A percentile compares a stretch with the other conserved stretches of the same genome.
These are phyloP conservation scores for Eucalyptus erythrocorys DNA, from an alignment of 345 rosid species.

Conservation along the genomic window DNA sequence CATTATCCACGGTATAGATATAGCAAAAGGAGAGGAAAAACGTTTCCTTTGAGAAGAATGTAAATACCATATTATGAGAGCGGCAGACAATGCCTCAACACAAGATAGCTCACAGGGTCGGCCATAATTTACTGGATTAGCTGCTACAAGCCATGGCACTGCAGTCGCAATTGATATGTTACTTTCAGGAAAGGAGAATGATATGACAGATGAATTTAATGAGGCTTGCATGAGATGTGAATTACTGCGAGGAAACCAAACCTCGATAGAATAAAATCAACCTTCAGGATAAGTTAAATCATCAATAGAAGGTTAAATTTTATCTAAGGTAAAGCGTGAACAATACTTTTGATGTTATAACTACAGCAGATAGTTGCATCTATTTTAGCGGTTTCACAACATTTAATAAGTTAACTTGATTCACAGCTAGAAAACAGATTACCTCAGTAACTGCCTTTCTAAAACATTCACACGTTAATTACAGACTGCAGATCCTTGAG, in stretches of 20 bases:
- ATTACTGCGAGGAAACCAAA: background rate
- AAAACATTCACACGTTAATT: background rate
- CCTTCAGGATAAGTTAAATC: background rate
- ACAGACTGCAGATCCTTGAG: background rate
- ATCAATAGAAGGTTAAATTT: background rate
- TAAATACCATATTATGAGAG: constrained; percentile 70
- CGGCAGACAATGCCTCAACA: constrained; percentile 94
- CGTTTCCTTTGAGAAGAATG: background rate
- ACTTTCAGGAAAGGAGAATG: background rate
- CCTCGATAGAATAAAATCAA: background rate
- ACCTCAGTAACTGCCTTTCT: background rate
- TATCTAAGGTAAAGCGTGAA: background rate
- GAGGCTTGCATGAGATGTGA: background rate
- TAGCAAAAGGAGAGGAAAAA: background rate
- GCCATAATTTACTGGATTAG: constrained; percentile 96
- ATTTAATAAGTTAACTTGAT: background rate
- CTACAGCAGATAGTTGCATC: background rate
- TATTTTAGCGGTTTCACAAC: background rate
- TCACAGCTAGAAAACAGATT: background rate
- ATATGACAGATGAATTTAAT: background rate
- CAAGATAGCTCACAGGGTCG: constrained; percentile 92
- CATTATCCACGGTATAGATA: background rate
- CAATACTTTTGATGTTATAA: background rate
- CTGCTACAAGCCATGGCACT: constrained; percentile 99
- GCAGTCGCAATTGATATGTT: constrained; percentile 6